A percentile compares a stretch with the other conserved stretches of the same genome.
These are phyloP conservation scores for Phylloporus sp. DNA, from an alignment of 768 basidiomycete species.

Conservation along the genomic window DNA sequence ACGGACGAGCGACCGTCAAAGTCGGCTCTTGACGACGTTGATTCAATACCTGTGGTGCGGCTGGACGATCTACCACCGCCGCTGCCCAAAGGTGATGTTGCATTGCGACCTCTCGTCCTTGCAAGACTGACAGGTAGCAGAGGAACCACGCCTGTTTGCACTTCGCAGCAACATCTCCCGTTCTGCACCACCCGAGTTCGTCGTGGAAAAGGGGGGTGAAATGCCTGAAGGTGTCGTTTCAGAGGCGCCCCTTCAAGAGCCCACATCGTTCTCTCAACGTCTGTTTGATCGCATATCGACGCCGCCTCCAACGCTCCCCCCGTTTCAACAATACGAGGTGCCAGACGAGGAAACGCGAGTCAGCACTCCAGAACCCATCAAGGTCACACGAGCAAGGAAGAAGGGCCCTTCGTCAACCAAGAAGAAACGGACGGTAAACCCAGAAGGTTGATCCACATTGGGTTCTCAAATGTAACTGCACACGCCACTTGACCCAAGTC, in stretches of 20 bases:
- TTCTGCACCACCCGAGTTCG: constrained; percentile 45
- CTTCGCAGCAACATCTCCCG: constrained; percentile 40
- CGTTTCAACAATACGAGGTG: constrained; percentile 55
- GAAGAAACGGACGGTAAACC: constrained; percentile 58
- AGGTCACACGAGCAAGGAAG: constrained; percentile 72
- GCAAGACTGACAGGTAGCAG: constrained; percentile 28
- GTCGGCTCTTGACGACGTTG: constrained; percentile 56
- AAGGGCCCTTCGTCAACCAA: constrained; percentile 45
- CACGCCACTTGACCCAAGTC: not conserved
- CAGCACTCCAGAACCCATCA: constrained; percentile 66
- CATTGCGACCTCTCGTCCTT: no score
- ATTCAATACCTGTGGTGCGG: constrained; percentile 86
- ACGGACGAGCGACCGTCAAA: constrained; percentile 54
- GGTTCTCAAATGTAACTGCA: not conserved
- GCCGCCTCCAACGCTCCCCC: constrained; percentile 32
- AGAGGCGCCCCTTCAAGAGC: constrained; percentile 19
- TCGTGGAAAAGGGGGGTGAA: constrained; percentile 78
- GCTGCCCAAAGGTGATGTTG: constrained; percentile 28
- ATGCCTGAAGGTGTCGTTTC: constrained; percentile 64
- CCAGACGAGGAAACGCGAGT: constrained; percentile 44
- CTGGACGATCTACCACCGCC: constrained; percentile 70
- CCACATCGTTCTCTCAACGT: constrained; percentile 26
- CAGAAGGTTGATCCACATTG: constrained; percentile 9
- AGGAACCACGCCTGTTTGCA: constrained; percentile 41
- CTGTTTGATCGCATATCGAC: constrained; percentile 33